Evolutionary conservation across 164 flowering plant genomes (phyloP).

Genomic region (Aristolochia californica): DNA sequence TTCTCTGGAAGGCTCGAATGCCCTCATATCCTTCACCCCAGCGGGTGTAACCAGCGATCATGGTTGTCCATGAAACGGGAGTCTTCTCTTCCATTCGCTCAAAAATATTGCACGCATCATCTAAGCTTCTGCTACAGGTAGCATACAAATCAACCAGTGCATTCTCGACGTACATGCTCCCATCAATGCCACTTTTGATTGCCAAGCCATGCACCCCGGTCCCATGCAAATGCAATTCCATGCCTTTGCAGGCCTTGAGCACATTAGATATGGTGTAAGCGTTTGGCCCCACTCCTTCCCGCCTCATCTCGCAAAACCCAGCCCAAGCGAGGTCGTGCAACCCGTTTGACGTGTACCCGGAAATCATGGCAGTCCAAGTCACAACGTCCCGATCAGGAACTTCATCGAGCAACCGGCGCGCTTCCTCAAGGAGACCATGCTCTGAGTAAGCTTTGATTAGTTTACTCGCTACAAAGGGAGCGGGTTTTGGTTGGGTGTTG

Average conservation of each 20-base stretch:
- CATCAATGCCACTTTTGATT: conserved; percentile 44
- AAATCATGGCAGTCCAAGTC: conserved; percentile 76
- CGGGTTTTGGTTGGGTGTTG: not conserved
- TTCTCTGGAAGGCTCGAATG: conserved; percentile 40
- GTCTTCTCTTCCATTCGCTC: conserved; percentile 33
- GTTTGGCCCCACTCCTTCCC: conserved; percentile 37
- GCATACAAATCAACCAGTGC: conserved; percentile 74
- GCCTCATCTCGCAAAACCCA: conserved; percentile 43
- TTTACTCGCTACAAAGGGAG: conserved; percentile 26
- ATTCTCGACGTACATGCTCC: conserved; percentile 56
- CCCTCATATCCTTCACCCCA: conserved; percentile 47
- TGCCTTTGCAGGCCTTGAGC: conserved; percentile 64
- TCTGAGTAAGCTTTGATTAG: conserved; percentile 39
- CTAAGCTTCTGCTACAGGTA: conserved; percentile 48
- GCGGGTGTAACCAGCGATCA: conserved; percentile 68
- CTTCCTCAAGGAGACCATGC: conserved; percentile 33
- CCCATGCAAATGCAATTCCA: conserved; percentile 37
- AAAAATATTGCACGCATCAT: conserved; percentile 47
- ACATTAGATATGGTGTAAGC: conserved; percentile 55
- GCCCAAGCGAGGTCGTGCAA: conserved; percentile 40
- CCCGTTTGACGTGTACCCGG: conserved; percentile 49
- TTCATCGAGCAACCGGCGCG: conserved; percentile 66
- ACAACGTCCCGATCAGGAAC: conserved; percentile 70
- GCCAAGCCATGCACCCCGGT: conserved; percentile 53
- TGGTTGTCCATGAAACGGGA: conserved; percentile 73